Percentiles rank a stretch among this genome's conserved stretches.
Evolutionary conservation across 2,329 filamentous ascomycete species (phyloP).

Genomic region (Botrytis elliptica): DNA sequence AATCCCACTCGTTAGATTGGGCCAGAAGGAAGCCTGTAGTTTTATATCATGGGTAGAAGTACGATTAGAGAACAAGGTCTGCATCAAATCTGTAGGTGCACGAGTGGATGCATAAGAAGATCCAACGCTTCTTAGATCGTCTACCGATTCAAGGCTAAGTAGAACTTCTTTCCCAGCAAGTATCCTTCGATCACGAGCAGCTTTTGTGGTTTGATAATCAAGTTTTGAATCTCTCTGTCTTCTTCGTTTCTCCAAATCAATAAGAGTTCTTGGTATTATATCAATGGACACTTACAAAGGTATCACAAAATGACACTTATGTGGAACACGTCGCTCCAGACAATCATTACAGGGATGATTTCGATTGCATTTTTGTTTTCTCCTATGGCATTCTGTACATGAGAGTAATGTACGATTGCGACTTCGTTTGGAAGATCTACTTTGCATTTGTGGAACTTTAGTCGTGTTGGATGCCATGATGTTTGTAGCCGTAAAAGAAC

Average conservation of each 20-base stretch:
- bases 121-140: conserved; percentile 9
- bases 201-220: conserved; percentile 11
- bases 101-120: background rate
- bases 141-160: conserved; percentile 27
- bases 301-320: conserved; percentile 28
- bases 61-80: background rate
- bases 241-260: conserved; percentile 12
- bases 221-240: background rate
- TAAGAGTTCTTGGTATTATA: background rate
- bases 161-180: conserved; percentile 25
- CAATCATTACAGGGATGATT: conserved; percentile 29
- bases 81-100: background rate
- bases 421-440: conserved; percentile 16
- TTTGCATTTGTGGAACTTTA: background rate
- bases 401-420: conserved; percentile 27
- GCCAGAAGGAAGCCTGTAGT: background rate
- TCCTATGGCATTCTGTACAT: conserved; percentile 31
- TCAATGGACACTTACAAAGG: conserved; percentile 23
- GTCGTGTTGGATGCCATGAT: conserved; percentile 3
- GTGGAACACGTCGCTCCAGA: conserved; percentile 23
- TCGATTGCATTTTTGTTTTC: conserved; percentile 33
- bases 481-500: background rate
- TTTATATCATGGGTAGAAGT: background rate
- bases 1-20: background rate
- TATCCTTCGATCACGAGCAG: conserved; percentile 24